Evolutionary conservation across 2,329 filamentous ascomycete genomes (phyloP).

Genomic region (Ascochyta viciae-villosae): DNA sequence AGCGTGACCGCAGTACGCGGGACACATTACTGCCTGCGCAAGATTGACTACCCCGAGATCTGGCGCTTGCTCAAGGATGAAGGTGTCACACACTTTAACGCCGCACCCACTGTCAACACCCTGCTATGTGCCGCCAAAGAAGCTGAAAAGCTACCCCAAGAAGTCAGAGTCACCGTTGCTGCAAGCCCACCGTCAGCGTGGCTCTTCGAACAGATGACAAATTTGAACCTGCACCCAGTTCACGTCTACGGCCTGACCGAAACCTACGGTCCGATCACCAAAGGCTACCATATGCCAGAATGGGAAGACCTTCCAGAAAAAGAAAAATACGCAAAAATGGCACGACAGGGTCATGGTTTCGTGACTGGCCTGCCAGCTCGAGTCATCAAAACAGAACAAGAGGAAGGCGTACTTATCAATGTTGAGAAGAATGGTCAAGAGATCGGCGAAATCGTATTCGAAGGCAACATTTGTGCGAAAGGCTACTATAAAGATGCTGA

Average conservation of each 20-base stretch:
- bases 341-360: constrained; percentile 91
- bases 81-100: constrained; percentile 91
- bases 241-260: constrained; percentile 90
- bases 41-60: constrained; percentile 92
- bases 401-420: constrained; percentile 70
- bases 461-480: constrained; percentile 89
- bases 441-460: constrained; percentile 84
- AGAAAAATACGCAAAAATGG: constrained; percentile 89
- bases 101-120: constrained; percentile 95
- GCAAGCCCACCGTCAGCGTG: constrained; percentile 88
- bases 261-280: constrained; percentile 95
- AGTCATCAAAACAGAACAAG: constrained; percentile 79
- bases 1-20: constrained; percentile 89
- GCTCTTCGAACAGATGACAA: constrained; percentile 91
- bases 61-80: constrained; percentile 89
- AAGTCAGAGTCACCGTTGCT: constrained; percentile 88
- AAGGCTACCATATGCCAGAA: constrained; percentile 83
- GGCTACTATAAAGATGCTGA: constrained; percentile 91
- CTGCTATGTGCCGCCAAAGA: constrained; percentile 82
- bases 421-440: constrained; percentile 75
- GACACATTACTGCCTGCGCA: constrained; percentile 93
- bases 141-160: constrained; percentile 71
- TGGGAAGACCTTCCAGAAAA: constrained; percentile 79
- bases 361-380: constrained; percentile 81
- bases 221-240: constrained; percentile 84